Conservation (phyloP, 2,329 filamentous ascomycete species). For the Venturiaceae sp. region DNA sequence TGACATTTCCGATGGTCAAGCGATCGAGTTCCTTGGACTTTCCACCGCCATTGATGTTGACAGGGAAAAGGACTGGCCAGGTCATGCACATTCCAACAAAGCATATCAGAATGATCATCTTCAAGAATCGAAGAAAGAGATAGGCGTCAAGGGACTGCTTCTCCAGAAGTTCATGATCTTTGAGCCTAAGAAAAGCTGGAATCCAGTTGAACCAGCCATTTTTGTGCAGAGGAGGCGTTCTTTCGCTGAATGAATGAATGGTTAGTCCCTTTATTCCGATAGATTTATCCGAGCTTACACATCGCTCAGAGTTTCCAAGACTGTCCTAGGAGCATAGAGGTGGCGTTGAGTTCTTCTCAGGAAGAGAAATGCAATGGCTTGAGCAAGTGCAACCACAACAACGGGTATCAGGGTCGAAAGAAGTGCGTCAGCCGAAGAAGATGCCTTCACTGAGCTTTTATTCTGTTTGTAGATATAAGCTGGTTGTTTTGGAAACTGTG, state of each 20-base stretch:
- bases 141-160: conserved; percentile 91
- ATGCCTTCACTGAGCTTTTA: not conserved
- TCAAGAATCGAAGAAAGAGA: conserved; percentile 80
- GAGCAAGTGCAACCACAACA: conserved; percentile 37
- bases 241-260: too few species aligned
- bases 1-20: conserved; percentile 70
- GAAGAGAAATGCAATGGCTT: conserved; percentile 41
- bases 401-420: conserved; percentile 46
- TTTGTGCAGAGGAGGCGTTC: conserved; percentile 12
- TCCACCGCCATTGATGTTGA: conserved; percentile 75
- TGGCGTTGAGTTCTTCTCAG: conserved; percentile 39
- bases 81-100: conserved; percentile 76
- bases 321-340: conserved; percentile 46
- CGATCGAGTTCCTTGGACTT: conserved; percentile 59
- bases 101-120: conserved; percentile 67
- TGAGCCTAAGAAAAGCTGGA: conserved; percentile 40
- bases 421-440: conserved; percentile 27
- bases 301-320: not conserved
- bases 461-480: not conserved
- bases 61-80: conserved; percentile 80
- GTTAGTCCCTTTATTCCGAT: too few species aligned
- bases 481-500: not conserved
- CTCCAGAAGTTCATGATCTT: conserved; percentile 73
- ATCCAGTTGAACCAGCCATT: conserved; percentile 30
- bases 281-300: not conserved